Conservation (phyloP, 805 yeast species). For the Candida quercuum region DNA sequence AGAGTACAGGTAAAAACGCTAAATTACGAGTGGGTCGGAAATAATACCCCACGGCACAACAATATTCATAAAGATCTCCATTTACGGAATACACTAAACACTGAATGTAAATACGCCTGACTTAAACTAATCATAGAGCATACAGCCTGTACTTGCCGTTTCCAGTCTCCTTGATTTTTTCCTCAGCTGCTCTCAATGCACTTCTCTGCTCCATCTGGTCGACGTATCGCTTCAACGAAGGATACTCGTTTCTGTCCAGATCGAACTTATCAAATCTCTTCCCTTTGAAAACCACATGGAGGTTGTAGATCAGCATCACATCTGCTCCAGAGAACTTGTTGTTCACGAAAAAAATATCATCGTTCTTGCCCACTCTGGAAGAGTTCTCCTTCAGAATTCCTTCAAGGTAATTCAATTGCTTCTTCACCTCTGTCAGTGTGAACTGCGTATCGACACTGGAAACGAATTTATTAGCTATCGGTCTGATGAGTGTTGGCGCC, state of each 20-base stretch:
- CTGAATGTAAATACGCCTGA: too few species aligned
- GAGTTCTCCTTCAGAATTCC: slow-evolving; percentile 29
- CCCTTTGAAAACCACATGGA: slow-evolving; percentile 22
- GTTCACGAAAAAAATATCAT: slow-evolving; percentile 37
- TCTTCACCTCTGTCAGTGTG: slow-evolving; percentile 41
- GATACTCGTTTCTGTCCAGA: slow-evolving; percentile 19
- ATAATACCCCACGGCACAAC: too few species aligned
- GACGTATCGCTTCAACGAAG: slow-evolving; percentile 24
- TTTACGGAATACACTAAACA: too few species aligned
- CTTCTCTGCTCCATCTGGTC: slow-evolving; percentile 18
- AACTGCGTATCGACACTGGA: slow-evolving; percentile 43
- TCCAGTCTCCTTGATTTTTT: not conserved
- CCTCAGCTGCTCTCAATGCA: slow-evolving; percentile 11
- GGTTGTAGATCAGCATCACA: slow-evolving; percentile 42
- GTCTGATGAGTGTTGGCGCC: slow-evolving; percentile 45
- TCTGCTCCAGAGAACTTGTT: slow-evolving; percentile 50
- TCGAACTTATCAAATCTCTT: slow-evolving; percentile 8
- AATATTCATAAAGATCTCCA: too few species aligned
- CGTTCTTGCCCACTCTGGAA: not conserved
- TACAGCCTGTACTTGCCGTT: not conserved
- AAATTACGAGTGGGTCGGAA: too few species aligned
- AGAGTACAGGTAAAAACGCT: too few species aligned
- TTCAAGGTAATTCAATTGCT: slow-evolving; percentile 37
- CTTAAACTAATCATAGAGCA: too few species aligned
- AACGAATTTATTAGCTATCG: slow-evolving; percentile 37